phyloP scores from a whole-genome alignment of 179 eudicot genomes.

The Silene noctiflora region DNA sequence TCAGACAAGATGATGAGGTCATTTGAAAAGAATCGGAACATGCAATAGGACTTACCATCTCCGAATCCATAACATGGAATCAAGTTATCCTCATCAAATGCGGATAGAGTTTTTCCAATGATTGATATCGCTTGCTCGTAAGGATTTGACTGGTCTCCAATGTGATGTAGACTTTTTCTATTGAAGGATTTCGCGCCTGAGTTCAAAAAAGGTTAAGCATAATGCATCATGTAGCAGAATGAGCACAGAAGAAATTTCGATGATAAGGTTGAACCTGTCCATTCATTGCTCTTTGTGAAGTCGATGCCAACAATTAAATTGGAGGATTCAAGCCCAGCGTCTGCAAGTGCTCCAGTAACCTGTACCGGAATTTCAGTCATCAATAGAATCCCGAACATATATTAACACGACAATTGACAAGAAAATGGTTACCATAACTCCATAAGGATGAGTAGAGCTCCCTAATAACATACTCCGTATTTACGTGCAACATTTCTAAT shows the following conservation, averaged over 20 bases:
- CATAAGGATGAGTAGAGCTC: no score
- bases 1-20: neutral
- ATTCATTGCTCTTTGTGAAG: conserved; percentile 99
- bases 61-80: conserved; percentile 99
- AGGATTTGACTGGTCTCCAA: conserved; percentile 64
- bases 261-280: conserved; percentile 61
- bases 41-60: conserved; percentile 53
- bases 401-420: neutral
- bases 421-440: conserved; percentile 9
- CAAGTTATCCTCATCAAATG: conserved; percentile 89
- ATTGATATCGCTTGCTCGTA: conserved; percentile 96
- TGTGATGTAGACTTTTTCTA: conserved; percentile 79
- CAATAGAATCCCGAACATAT: neutral
- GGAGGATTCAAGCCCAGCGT: conserved; percentile 93
- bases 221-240: neutral
- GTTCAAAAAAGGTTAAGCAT: conserved; percentile 26
- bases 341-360: conserved; percentile 92
- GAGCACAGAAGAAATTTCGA: neutral
- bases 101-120: conserved; percentile 81
- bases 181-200: conserved; percentile 82
- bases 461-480: no score
- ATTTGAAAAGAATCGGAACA: neutral
- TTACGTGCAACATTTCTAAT: no score
- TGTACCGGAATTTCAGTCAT: conserved; percentile 18
- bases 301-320: conserved; percentile 94